Conservation (phyloP, 345 rosid species). For the Rhodamnia argentea region DNA sequence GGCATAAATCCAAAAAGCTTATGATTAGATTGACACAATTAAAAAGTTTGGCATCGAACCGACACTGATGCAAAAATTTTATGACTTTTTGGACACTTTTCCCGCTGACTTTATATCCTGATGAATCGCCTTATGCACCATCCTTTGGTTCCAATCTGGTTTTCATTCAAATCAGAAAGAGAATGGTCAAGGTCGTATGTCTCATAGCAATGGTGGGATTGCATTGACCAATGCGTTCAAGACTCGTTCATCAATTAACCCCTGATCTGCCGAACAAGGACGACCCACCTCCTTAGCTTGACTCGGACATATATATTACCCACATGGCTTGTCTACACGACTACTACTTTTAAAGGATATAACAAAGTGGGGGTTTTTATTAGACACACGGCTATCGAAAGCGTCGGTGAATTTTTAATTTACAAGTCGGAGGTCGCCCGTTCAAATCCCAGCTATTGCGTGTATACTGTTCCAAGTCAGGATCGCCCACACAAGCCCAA, state of each 20-base stretch:
- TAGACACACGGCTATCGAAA: rapidly evolving
- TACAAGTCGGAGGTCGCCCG: rapidly evolving
- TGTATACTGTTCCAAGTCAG: rapidly evolving
- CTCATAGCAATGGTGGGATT: neutral
- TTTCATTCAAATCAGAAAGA: neutral
- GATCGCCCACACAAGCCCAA: neutral
- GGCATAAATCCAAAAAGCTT: too few species aligned
- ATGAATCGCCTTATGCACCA: neutral
- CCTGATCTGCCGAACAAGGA: neutral
- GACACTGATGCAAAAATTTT: too few species aligned
- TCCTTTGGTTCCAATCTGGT: neutral
- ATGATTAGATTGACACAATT: too few species aligned
- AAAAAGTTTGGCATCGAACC: too few species aligned
- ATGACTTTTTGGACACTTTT: too few species aligned
- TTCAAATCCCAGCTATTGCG: neutral
- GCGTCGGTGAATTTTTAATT: neutral
- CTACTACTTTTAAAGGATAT: neutral
- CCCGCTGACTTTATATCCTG: neutral
- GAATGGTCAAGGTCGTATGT: neutral
- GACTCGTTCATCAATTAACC: neutral
- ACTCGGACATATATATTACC: neutral
- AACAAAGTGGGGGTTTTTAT: neutral
- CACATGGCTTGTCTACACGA: neutral
- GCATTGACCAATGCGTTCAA: neutral
- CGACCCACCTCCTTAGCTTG: neutral